Evolutionary conservation across 2,329 filamentous ascomycete genomes (phyloP), one percentile per base, ranked within the genome.

Genomic region (Ilyonectria mors-panacis): DNA sequence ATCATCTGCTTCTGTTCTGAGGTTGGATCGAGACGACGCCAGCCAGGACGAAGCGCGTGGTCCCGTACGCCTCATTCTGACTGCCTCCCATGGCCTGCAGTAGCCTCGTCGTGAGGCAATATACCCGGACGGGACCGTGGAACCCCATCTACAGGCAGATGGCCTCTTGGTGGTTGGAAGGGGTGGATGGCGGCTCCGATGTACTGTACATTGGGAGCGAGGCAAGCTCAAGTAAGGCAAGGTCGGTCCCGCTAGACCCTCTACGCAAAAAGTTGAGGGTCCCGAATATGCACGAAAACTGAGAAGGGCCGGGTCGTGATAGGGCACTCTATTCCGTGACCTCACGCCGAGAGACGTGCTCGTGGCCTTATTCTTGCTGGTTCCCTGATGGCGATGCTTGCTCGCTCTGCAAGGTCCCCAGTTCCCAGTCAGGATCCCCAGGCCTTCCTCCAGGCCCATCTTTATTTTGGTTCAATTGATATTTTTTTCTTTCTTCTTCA

Each of bases 201-300:
- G 69, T 67, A 64, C 62, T 63, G 66, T 72, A 65, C 67, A 54
- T 73, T 59, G 26, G 26, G 50, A 47, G 60, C 58, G 51, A 69
- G 62, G 44, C 65, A 19, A 33, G 64, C 48, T 48, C 44, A 63
- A 55, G 56, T 53, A 65, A 26, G 44, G 58, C 56, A 65, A 67
- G 58, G 68, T 62, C 64, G 64, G 61, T 63, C 68, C 70, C 61
- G 64, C 70, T 59, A 54, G 66, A 67, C 56, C 68, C 60, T 56
- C 53, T 48, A 56, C 51, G 55, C 57, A 61, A 59, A 65, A 50
- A 50, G 68, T 58, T 57, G 63, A 67, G 37, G 51, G 47, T 45
- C 59, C 59, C 64, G 50, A 57, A 59, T 59, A 75, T 74, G 73
- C 73, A 74, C 62, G 71, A 73, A 65, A 70, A 68, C 63, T 59